Evolutionary conservation across 2,329 filamentous ascomycete genomes (phyloP).

Genomic region (Colletotrichum trifolii): DNA sequence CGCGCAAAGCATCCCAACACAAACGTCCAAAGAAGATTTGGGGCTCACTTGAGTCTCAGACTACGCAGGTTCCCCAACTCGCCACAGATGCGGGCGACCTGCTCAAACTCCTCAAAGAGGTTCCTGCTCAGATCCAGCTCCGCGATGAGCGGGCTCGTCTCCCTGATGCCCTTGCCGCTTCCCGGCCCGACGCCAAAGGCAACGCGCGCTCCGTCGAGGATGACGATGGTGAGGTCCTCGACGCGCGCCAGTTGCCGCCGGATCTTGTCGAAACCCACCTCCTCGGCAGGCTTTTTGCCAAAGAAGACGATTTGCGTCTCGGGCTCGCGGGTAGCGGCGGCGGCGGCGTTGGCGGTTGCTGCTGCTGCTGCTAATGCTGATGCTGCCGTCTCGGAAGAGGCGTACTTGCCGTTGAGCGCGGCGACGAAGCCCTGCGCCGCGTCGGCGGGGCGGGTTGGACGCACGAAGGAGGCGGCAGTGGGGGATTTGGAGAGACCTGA

Average conservation of each 20-base stretch:
- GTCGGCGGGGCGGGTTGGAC: slow-evolving; percentile 79
- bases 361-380: no score
- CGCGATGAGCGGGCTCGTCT: slow-evolving; percentile 73
- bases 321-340: slow-evolving; percentile 40
- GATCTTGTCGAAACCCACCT: slow-evolving; percentile 96
- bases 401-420: slow-evolving; percentile 87
- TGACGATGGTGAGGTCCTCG: slow-evolving; percentile 80
- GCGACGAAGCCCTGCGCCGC: slow-evolving; percentile 77
- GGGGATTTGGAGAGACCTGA: slow-evolving; percentile 70
- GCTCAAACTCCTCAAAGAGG: slow-evolving; percentile 74
- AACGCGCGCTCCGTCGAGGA: slow-evolving; percentile 82
- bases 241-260: slow-evolving; percentile 81
- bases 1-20: no score
- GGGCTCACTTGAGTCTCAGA: slow-evolving; percentile 77
- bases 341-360: no score
- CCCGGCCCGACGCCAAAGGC: slow-evolving; percentile 46
- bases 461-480: slow-evolving; percentile 87
- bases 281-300: slow-evolving; percentile 83
- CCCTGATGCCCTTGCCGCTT: slow-evolving; percentile 52
- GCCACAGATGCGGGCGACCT: slow-evolving; percentile 77
- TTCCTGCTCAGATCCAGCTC: slow-evolving; percentile 91
- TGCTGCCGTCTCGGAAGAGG: slow-evolving; percentile 59
- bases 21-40: not conserved
- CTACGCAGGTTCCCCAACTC: slow-evolving; percentile 74
- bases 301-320: slow-evolving; percentile 71